A percentile compares a stretch with the other conserved stretches of the same genome.
phyloP scores from a whole-genome alignment of 306 rosid genomes.

The Cotoneaster glaucophyllus region DNA sequence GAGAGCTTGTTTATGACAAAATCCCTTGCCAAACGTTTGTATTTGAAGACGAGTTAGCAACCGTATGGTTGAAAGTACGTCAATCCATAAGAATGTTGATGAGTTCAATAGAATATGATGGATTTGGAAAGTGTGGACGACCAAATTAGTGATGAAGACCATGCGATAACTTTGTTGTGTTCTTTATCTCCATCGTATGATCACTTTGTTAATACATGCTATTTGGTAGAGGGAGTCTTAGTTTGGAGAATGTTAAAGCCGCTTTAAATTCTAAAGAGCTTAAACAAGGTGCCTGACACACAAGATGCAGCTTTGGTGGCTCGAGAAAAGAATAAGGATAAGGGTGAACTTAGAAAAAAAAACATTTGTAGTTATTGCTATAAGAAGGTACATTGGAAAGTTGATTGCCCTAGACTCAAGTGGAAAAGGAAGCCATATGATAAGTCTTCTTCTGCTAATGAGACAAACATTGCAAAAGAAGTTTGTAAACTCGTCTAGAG shows the following conservation, averaged over 20 bases:
- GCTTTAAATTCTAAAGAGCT: not conserved
- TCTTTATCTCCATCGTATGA: not conserved
- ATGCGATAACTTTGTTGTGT: not conserved
- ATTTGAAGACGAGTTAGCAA: not conserved
- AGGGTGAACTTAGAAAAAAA: not conserved
- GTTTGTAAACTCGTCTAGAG: too few species aligned
- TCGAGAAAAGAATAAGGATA: not conserved
- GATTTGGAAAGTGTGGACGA: not conserved
- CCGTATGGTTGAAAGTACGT: too few species aligned
- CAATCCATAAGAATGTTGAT: too few species aligned
- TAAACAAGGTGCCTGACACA: not conserved
- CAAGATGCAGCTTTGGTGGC: not conserved
- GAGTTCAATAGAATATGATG: too few species aligned
- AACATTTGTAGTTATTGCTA: not conserved
- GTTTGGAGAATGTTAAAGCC: not conserved
- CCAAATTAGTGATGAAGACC: not conserved
- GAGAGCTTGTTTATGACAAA: too few species aligned
- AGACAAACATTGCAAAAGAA: too few species aligned
- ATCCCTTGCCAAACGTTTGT: too few species aligned
- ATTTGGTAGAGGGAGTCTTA: not conserved
- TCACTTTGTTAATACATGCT: not conserved
- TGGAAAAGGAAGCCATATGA: too few species aligned
- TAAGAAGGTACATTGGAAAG: not conserved
- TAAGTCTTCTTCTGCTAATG: not conserved
- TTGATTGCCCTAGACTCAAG: not conserved